Conservation (phyloP, 805 yeast species). For the Pichia gijzeniarum region DNA sequence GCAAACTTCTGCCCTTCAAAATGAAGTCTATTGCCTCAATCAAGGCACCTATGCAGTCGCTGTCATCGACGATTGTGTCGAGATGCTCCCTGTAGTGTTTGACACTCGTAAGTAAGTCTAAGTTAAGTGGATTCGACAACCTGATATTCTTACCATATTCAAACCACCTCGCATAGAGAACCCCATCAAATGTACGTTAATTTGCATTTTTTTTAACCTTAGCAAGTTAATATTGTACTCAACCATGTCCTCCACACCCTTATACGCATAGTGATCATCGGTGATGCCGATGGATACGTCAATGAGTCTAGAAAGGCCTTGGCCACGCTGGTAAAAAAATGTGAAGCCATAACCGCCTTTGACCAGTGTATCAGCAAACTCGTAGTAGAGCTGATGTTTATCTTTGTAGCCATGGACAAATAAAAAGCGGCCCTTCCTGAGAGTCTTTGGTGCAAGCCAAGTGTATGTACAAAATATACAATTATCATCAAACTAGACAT, state of each 20-base stretch:
- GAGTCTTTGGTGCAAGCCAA: constrained; percentile 2
- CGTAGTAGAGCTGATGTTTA: constrained; percentile 41
- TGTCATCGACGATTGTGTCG: constrained; percentile 32
- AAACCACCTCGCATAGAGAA: constrained; percentile 81
- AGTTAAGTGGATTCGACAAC: constrained; percentile 48
- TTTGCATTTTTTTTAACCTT: constrained; percentile 18
- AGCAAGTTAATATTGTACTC: constrained; percentile 36
- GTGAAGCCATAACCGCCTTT: constrained; percentile 60
- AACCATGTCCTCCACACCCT: constrained; percentile 55
- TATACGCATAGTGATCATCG: constrained; percentile 47
- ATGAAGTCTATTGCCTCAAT: constrained; percentile 54
- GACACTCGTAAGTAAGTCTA: constrained; percentile 49
- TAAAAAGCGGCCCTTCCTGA: constrained; percentile 46
- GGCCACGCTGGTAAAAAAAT: constrained; percentile 70
- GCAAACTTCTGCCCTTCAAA: constrained; percentile 50
- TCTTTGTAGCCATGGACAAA: constrained; percentile 73
- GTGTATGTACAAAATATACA: background rate
- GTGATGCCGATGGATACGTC: constrained; percentile 49
- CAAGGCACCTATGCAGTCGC: constrained; percentile 48
- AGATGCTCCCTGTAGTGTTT: constrained; percentile 41
- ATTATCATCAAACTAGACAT: no score
- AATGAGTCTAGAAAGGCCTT: constrained; percentile 53
- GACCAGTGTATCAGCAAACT: constrained; percentile 47
- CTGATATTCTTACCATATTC: constrained; percentile 39
- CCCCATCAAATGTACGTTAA: constrained; percentile 50